Base-by-base conservation (phyloP, 208 protist species). In the Acanthamoeba healyi region DNA sequence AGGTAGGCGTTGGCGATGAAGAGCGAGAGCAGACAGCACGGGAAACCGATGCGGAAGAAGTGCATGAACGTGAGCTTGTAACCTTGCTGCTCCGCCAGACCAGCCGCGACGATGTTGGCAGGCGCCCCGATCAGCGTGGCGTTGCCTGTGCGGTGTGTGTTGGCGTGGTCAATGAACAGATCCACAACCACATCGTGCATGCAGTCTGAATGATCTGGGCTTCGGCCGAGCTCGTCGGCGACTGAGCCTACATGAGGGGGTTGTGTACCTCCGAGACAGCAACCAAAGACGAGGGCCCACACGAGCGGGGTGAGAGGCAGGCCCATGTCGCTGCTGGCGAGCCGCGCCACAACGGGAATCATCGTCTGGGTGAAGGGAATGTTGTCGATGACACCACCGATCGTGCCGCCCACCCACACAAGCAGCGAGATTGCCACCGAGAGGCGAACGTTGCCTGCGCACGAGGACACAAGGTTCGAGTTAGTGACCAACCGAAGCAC, bases 221-320 rank as follows among this genome's bases (percentile, higher is more conserved):
- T n/a, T n/a, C n/a, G n/a, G n/a, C n/a, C n/a, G n/a, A n/a, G n/a
- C n/a, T n/a, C n/a, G n/a, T n/a, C n/a, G n/a, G n/a, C n/a, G n/a
- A n/a, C n/a, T n/a, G n/a, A n/a, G n/a, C 44, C 36, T 4, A 4
- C 12, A 32, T 22, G 19, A 34, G 38, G 34, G 0, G 74, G n/a
- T 36, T 94, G 95, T 49, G 97, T 97, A 65, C 96, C 96, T 24
- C 96, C 96, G 0, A 97, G 63, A 81, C 96, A 97, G 42, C 95
- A 86, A 34, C 97, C 97, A 72, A 97, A 95, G 32, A 96, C 94
- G 12, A 98, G 91, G 5, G 97, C 93, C 94, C 94, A 98, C 3
- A 96, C 95, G n/a, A 98, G 24, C 4, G 97, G 97, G 51, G 51
- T 42, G 24, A 98, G 56, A 26, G 96, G 95, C 32, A 98, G 89